phyloP scores from a whole-genome alignment of 768 basidiomycete species.

The Leccinum broughii region DNA sequence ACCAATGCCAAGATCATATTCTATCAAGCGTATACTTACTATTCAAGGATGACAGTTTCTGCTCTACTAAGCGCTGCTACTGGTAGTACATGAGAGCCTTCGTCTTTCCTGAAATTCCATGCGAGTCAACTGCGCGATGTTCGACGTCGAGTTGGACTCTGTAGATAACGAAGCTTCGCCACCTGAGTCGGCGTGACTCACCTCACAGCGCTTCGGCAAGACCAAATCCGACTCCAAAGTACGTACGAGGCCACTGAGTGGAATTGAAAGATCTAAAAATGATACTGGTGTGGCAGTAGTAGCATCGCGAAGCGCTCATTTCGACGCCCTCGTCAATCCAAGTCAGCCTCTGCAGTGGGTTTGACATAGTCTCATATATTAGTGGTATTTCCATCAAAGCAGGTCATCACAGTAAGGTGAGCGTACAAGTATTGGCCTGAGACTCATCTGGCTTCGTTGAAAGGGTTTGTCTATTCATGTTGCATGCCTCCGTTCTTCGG shows the following conservation, averaged over 20 bases:
- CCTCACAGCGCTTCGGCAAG: background rate
- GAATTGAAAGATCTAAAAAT: slow-evolving; percentile 84
- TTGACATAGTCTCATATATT: background rate
- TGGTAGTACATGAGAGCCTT: background rate
- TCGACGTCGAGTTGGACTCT: background rate
- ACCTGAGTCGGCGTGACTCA: background rate
- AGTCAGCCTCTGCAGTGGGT: slow-evolving; percentile 49
- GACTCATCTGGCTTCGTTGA: background rate
- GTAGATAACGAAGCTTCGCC: background rate
- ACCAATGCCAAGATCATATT: background rate
- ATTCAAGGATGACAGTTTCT: background rate
- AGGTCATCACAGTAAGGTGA: slow-evolving; percentile 78
- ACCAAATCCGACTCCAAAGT: background rate
- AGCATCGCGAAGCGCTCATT: slow-evolving; percentile 69
- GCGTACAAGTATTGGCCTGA: background rate
- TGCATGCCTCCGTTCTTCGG: slow-evolving; percentile 80
- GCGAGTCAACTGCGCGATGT: background rate
- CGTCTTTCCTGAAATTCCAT: background rate
- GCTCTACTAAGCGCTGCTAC: background rate
- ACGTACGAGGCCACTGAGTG: background rate
- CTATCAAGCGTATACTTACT: background rate
- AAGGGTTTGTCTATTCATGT: background rate
- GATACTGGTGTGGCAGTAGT: slow-evolving; percentile 92
- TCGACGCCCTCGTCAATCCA: slow-evolving; percentile 77
- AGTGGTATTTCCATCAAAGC: slow-evolving; percentile 78